Conservation (phyloP, 768 basidiomycete species). For the Hemileccinum rubropunctum region DNA sequence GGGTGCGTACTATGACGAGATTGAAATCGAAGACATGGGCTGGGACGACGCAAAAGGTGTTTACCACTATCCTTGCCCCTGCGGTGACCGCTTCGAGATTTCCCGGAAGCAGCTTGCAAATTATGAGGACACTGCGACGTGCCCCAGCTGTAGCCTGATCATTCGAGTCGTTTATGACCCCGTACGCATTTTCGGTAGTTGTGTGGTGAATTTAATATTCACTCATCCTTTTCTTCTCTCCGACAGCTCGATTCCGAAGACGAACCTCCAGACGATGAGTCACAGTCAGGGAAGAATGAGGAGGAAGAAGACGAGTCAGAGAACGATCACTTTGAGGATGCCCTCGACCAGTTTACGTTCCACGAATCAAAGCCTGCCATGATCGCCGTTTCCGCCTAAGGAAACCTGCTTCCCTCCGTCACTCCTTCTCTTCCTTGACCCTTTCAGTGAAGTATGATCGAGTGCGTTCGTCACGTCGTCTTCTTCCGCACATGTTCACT, state of each 20-base stretch:
- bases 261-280: constrained; percentile 50
- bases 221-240: constrained; percentile 1
- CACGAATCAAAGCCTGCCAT: constrained; percentile 6
- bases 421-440: not conserved
- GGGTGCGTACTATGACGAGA: constrained; percentile 93
- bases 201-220: not conserved
- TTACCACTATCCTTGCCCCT: constrained; percentile 97
- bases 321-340: constrained; percentile 57
- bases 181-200: constrained; percentile 47
- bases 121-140: constrained; percentile 93
- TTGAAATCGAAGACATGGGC: constrained; percentile 95
- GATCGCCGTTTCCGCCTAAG: constrained; percentile 20
- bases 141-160: constrained; percentile 93
- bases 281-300: constrained; percentile 22
- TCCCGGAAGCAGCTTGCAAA: constrained; percentile 77
- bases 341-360: constrained; percentile 56
- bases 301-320: constrained; percentile 38
- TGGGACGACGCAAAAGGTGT: constrained; percentile 83
- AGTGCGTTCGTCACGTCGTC: not conserved
- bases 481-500: not conserved
- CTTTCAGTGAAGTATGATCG: not conserved
- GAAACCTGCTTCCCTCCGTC: not conserved
- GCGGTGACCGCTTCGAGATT: constrained; percentile 98
- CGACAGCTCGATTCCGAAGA: constrained; percentile 81
- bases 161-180: constrained; percentile 94